Percentiles rank a stretch among this genome's conserved stretches.
Conservation (phyloP, 2,329 filamentous ascomycete species). For the Alternaria triticimaculans region DNA sequence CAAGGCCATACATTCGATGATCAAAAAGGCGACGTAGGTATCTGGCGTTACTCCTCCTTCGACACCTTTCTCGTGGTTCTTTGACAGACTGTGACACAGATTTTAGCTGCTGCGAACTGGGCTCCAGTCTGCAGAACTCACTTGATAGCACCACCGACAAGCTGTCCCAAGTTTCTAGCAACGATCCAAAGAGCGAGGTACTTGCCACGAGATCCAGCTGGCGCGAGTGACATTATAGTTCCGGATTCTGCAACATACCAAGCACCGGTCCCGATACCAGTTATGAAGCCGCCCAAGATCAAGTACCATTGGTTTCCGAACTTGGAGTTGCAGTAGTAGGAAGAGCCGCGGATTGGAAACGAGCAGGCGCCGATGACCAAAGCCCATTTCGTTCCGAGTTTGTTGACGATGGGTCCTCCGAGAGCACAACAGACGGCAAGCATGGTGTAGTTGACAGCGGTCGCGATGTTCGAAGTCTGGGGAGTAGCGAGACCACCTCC, state of each 20-base stretch:
- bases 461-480: slow-evolving; percentile 53
- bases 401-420: slow-evolving; percentile 56
- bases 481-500: slow-evolving; percentile 56
- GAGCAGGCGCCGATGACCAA: slow-evolving; percentile 53
- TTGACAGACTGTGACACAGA: slow-evolving; percentile 21
- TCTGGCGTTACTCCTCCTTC: slow-evolving; percentile 52
- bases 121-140: slow-evolving; percentile 4
- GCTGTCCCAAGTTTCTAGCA: slow-evolving; percentile 55
- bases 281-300: slow-evolving; percentile 32
- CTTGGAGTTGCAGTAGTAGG: slow-evolving; percentile 59
- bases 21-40: slow-evolving; percentile 57
- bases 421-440: slow-evolving; percentile 47
- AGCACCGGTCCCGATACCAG: slow-evolving; percentile 46
- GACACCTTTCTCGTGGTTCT: slow-evolving; percentile 35
- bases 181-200: slow-evolving; percentile 59
- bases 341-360: slow-evolving; percentile 56
- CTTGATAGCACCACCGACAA: slow-evolving; percentile 56
- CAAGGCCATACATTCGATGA: slow-evolving; percentile 55
- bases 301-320: slow-evolving; percentile 58
- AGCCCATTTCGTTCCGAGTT: slow-evolving; percentile 57
- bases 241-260: slow-evolving; percentile 60
- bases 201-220: slow-evolving; percentile 55
- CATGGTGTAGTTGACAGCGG: slow-evolving; percentile 38
- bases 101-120: background rate
- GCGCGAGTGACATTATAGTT: slow-evolving; percentile 58